A percentile compares a stretch with the other conserved stretches of the same genome.
Conservation (phyloP, 495 filamentous ascomycete genomes). For the Parathielavia hyrcaniae region DNA sequence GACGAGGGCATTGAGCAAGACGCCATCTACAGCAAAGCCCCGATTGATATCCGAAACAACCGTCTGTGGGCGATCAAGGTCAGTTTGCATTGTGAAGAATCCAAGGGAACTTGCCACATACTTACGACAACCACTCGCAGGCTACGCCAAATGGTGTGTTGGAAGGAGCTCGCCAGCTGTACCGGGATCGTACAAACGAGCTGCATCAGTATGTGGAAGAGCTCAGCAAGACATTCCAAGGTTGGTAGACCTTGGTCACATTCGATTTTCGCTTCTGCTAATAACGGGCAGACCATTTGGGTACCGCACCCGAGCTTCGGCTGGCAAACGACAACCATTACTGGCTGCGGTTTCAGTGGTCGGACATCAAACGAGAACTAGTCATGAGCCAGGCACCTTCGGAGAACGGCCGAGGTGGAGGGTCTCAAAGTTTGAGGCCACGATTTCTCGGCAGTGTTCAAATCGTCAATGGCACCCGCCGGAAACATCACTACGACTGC, state of each 20-base stretch:
- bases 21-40: constrained; percentile 67
- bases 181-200: constrained; percentile 77
- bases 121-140: constrained; percentile 34
- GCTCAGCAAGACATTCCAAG: constrained; percentile 48
- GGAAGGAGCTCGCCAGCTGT: constrained; percentile 79
- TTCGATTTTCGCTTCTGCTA: constrained; percentile 38
- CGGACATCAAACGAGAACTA: constrained; percentile 58
- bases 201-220: constrained; percentile 61
- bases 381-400: constrained; percentile 47
- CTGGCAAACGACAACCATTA: constrained; percentile 71
- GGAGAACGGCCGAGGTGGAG: neutral
- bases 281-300: constrained; percentile 19
- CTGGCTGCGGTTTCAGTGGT: constrained; percentile 62
- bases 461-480: constrained; percentile 67
- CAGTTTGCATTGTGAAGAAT: neutral
- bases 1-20: constrained; percentile 71
- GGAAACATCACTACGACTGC: constrained; percentile 70
- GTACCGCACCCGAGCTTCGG: constrained; percentile 49
- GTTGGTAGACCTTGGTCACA: neutral
- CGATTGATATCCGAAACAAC: constrained; percentile 85
- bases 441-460: constrained; percentile 10
- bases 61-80: constrained; percentile 88
- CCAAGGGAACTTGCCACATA: neutral
- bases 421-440: constrained; percentile 5
- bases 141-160: constrained; percentile 79